Evolutionary conservation across 2,329 filamentous ascomycete species (phyloP).

Genomic region (Blumeriella jaapii): DNA sequence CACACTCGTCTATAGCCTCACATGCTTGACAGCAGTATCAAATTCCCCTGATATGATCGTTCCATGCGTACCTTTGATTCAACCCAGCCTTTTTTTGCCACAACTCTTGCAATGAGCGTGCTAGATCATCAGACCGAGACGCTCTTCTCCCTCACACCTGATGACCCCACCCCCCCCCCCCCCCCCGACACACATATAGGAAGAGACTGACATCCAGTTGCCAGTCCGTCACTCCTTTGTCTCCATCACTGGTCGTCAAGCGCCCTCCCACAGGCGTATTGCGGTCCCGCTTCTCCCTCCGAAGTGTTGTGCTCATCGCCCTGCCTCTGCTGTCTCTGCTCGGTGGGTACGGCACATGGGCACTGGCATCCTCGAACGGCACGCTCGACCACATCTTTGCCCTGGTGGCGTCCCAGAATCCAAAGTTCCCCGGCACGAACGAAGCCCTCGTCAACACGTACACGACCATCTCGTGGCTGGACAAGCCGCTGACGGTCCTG

Average conservation of each 20-base stretch:
- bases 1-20: too few species aligned
- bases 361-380: slow-evolving; percentile 15
- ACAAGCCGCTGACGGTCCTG: slow-evolving; percentile 16
- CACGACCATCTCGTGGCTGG: slow-evolving; percentile 17
- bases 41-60: too few species aligned
- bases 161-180: too few species aligned
- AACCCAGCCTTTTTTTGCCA: too few species aligned
- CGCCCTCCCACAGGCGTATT: slow-evolving; percentile 1
- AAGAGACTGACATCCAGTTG: slow-evolving; percentile 1
- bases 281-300: slow-evolving; percentile 10
- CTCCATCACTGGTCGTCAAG: background rate
- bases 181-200: too few species aligned
- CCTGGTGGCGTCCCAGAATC: slow-evolving; percentile 6
- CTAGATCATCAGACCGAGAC: too few species aligned
- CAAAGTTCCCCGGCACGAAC: slow-evolving; percentile 14
- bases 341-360: slow-evolving; percentile 12
- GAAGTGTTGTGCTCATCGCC: slow-evolving; percentile 11
- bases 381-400: slow-evolving; percentile 12
- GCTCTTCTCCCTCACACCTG: too few species aligned
- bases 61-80: too few species aligned
- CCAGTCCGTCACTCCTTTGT: background rate
- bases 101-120: too few species aligned
- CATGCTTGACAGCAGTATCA: too few species aligned
- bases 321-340: slow-evolving; percentile 17
- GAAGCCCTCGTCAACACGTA: slow-evolving; percentile 14